phyloP scores from a whole-genome alignment of 768 basidiomycete species.

The Phallus indusiatus region DNA sequence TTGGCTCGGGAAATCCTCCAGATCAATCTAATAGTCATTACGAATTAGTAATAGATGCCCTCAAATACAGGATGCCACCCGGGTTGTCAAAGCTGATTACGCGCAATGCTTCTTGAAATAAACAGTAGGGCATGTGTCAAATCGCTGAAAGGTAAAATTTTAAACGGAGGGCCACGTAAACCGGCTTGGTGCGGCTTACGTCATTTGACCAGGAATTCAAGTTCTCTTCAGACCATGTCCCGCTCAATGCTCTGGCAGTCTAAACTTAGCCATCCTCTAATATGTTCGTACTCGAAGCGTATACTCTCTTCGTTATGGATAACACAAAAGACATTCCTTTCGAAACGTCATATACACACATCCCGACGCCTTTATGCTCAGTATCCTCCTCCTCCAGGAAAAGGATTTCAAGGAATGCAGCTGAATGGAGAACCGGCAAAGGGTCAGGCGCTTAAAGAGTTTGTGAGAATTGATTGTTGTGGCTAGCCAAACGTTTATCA shows the following conservation, averaged over 20 bases:
- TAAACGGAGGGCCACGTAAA: no score
- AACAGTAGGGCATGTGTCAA: no score
- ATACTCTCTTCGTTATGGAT: not conserved
- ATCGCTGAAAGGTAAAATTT: no score
- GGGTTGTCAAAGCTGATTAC: no score
- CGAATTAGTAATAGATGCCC: no score
- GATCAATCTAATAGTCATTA: no score
- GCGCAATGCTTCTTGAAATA: no score
- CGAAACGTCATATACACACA: not conserved
- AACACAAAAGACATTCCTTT: not conserved
- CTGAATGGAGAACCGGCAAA: conserved; percentile 56
- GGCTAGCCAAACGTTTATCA: not conserved
- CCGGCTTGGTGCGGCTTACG: not conserved
- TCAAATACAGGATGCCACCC: no score
- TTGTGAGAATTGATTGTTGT: conserved; percentile 28
- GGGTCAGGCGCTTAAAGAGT: conserved; percentile 82
- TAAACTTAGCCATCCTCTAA: not conserved
- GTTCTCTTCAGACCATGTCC: not conserved
- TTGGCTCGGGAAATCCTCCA: no score
- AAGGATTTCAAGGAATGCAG: conserved; percentile 25
- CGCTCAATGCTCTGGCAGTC: not conserved
- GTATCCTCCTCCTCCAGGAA: conserved; percentile 33
- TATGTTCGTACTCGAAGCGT: not conserved
- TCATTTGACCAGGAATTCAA: not conserved
- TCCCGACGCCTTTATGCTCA: conserved; percentile 1